Percentiles rank a stretch among this genome's conserved stretches.
Evolutionary conservation across 2,329 filamentous ascomycete genomes (phyloP).

Genomic region (Xylaria sp.): DNA sequence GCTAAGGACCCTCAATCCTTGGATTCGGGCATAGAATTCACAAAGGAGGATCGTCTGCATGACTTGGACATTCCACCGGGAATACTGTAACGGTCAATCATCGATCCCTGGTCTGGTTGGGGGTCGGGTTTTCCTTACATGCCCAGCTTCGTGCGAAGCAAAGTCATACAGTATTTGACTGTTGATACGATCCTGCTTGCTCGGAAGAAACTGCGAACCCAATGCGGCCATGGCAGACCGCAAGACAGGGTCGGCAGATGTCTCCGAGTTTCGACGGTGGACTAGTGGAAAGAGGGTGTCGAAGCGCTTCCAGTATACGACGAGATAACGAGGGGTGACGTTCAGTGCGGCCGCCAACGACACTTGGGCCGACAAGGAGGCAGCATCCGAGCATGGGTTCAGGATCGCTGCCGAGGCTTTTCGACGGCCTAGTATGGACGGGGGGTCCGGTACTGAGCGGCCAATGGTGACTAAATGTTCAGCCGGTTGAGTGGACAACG

Average conservation of each 20-base stretch:
- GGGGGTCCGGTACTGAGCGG: slow-evolving; percentile 35
- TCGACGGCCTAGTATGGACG: slow-evolving; percentile 37
- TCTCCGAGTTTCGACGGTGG: slow-evolving; percentile 43
- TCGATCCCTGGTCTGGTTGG: not conserved
- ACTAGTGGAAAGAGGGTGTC: slow-evolving; percentile 46
- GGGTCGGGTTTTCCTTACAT: slow-evolving; percentile 37
- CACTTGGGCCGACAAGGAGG: slow-evolving; percentile 36
- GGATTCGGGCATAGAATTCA: slow-evolving; percentile 51
- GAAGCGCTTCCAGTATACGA: slow-evolving; percentile 50
- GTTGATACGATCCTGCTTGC: slow-evolving; percentile 45
- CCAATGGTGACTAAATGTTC: slow-evolving; percentile 46
- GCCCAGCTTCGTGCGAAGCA: slow-evolving; percentile 45
- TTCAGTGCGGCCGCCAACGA: slow-evolving; percentile 36
- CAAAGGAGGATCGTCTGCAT: slow-evolving; percentile 52
- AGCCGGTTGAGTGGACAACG: slow-evolving; percentile 41
- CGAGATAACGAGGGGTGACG: slow-evolving; percentile 46
- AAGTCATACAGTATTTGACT: slow-evolving; percentile 48
- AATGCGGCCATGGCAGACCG: slow-evolving; percentile 54
- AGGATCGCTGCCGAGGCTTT: slow-evolving; percentile 36
- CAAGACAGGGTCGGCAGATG: slow-evolving; percentile 40
- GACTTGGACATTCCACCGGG: slow-evolving; percentile 44
- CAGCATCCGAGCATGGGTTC: slow-evolving; percentile 33
- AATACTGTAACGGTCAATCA: slow-evolving; percentile 33
- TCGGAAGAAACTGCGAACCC: slow-evolving; percentile 46
- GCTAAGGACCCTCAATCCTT: slow-evolving; percentile 45